Percentiles rank a stretch among this genome's conserved stretches.
These are phyloP conservation scores for Neofusicoccum laricinum DNA, from an alignment of 2,329 filamentous ascomycete genomes.

Conservation along the genomic window DNA sequence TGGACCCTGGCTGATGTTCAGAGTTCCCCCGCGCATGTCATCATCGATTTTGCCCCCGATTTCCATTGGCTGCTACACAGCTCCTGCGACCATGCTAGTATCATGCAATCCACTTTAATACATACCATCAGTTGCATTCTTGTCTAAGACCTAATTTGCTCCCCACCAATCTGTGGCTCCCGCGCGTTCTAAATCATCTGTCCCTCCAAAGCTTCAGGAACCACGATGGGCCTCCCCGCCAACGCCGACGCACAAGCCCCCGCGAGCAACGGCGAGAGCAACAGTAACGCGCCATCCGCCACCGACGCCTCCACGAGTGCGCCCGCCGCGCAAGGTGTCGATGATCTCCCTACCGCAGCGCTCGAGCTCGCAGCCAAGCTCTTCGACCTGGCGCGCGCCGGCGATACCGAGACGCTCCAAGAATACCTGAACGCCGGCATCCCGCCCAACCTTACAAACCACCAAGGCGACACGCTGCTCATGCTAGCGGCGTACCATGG, in stretches of 20 bases:
- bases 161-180: too few species aligned
- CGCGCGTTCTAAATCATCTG: too few species aligned
- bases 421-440: slow-evolving; percentile 65
- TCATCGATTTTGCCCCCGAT: not conserved
- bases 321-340: slow-evolving; percentile 14
- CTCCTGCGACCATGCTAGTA: not conserved
- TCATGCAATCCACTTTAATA: not conserved
- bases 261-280: not conserved
- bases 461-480: slow-evolving; percentile 69
- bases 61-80: not conserved
- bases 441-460: slow-evolving; percentile 68
- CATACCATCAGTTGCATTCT: too few species aligned
- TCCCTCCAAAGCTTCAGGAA: not conserved
- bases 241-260: not conserved
- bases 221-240: slow-evolving; percentile 16
- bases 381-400: slow-evolving; percentile 64
- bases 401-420: slow-evolving; percentile 56
- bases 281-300: not conserved
- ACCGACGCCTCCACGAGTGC: not conserved
- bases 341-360: slow-evolving; percentile 58
- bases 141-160: too few species aligned
- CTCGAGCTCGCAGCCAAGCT: slow-evolving; percentile 64
- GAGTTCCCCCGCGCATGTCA: slow-evolving; percentile 6
- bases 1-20: not conserved
- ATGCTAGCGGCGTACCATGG: slow-evolving; percentile 74